A percentile compares a stretch with the other conserved stretches of the same genome.
phyloP scores from a whole-genome alignment of 2,329 filamentous ascomycete genomes.

The Ophiostoma sp. region DNA sequence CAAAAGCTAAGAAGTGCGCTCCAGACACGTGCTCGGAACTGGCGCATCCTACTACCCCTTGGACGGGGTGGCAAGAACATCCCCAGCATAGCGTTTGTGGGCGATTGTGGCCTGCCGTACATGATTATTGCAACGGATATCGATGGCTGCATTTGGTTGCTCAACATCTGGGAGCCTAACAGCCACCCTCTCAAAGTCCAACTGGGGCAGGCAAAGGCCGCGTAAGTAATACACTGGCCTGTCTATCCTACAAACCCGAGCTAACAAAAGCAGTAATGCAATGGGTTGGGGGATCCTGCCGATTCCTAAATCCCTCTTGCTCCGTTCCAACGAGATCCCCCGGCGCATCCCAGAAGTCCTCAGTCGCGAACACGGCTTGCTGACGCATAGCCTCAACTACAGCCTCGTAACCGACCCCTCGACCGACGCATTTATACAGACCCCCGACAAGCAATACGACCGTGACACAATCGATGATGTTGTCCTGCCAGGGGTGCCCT shows the following conservation, averaged over 20 bases:
- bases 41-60: slow-evolving; percentile 46
- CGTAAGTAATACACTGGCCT: too few species aligned
- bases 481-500: too few species aligned
- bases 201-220: not conserved
- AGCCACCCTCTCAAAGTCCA: slow-evolving; percentile 29
- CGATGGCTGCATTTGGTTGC: slow-evolving; percentile 43
- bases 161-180: slow-evolving; percentile 47
- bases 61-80: slow-evolving; percentile 42
- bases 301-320: not conserved
- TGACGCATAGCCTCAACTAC: slow-evolving; percentile 10
- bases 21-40: slow-evolving; percentile 41
- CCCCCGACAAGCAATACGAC: not conserved
- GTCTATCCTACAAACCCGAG: too few species aligned
- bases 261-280: too few species aligned
- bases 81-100: slow-evolving; percentile 49
- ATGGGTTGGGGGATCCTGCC: not conserved
- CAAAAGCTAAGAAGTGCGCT: slow-evolving; percentile 34
- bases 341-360: not conserved
- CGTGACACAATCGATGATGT: too few species aligned
- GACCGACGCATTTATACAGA: not conserved
- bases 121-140: slow-evolving; percentile 50
- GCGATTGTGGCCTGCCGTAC: slow-evolving; percentile 41
- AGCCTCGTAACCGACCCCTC: not conserved
- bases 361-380: not conserved
- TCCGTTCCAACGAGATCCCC: not conserved